Evolutionary conservation across 2,329 filamentous ascomycete species (phyloP).

Genomic region (Nothophoma quercina): DNA sequence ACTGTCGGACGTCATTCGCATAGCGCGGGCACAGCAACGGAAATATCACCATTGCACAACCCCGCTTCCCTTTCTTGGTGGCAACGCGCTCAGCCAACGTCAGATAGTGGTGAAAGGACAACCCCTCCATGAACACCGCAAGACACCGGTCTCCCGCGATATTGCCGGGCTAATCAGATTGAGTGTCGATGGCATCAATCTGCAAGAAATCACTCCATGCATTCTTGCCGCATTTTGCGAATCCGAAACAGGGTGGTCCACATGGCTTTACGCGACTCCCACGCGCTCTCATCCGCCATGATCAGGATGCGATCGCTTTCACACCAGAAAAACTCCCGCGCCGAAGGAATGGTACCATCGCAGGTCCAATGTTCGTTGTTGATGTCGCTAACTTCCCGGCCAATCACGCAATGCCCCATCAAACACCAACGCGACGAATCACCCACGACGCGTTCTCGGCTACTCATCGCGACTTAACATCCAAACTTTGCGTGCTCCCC

Average conservation of each 20-base stretch:
- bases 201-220: conserved; percentile 42
- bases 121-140: conserved; percentile 18
- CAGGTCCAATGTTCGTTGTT: conserved; percentile 18
- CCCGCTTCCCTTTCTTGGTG: conserved; percentile 22
- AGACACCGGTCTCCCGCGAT: conserved; percentile 10
- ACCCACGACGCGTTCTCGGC: conserved; percentile 11
- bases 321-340: conserved; percentile 16
- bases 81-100: conserved; percentile 9
- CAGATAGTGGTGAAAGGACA: conserved; percentile 8
- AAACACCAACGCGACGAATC: conserved; percentile 30
- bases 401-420: conserved; percentile 45
- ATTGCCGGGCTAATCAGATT: conserved; percentile 31
- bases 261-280: conserved; percentile 10
- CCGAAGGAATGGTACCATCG: conserved; percentile 13
- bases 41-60: conserved; percentile 12
- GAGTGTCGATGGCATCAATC: conserved; percentile 37
- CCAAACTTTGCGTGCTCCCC: conserved; percentile 36
- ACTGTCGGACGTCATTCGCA: conserved; percentile 8
- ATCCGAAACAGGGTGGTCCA: conserved; percentile 3
- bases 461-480: conserved; percentile 19
- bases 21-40: conserved; percentile 3
- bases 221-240: conserved; percentile 21
- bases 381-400: conserved; percentile 40
- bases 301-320: conserved; percentile 9
- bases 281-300: conserved; percentile 15